A percentile compares a stretch with the other conserved stretches of the same genome.
Evolutionary conservation across 495 filamentous ascomycete genomes (phyloP).

Genomic region (Cercophora samala): DNA sequence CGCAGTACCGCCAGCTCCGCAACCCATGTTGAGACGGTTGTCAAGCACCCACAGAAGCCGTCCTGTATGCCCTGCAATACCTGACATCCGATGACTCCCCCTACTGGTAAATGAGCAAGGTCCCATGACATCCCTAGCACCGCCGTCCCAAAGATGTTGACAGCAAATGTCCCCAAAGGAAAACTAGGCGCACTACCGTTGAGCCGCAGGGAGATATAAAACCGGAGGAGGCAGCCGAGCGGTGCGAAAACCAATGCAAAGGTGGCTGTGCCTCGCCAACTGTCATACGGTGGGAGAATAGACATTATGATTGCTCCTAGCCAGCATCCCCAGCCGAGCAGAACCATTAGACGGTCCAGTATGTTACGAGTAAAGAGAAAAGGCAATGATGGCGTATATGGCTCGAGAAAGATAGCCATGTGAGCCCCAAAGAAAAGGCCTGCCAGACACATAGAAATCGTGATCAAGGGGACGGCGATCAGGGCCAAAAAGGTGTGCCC

Average conservation of each 20-base stretch:
- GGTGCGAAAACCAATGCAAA: conserved; percentile 87
- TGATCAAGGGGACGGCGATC: conserved; percentile 64
- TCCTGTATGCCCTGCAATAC: conserved; percentile 81
- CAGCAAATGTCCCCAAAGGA: conserved; percentile 83
- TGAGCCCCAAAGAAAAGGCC: conserved; percentile 74
- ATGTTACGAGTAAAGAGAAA: conserved; percentile 52
- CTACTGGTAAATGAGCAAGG: conserved; percentile 59
- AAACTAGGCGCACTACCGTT: conserved; percentile 68
- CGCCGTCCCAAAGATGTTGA: conserved; percentile 73
- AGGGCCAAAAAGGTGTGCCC: conserved; percentile 83
- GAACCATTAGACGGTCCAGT: conserved; percentile 59
- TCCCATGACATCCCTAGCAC: conserved; percentile 66
- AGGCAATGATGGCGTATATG: conserved; percentile 55
- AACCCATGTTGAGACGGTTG: conserved; percentile 93
- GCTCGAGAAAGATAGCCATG: conserved; percentile 62
- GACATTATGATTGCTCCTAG: conserved; percentile 72
- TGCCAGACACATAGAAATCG: conserved; percentile 63
- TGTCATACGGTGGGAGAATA: conserved; percentile 64
- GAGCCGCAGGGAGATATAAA: conserved; percentile 63
- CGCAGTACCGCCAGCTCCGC: conserved; percentile 68
- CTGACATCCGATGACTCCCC: conserved; percentile 64
- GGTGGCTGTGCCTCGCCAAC: conserved; percentile 71
- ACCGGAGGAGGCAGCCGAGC: conserved; percentile 70
- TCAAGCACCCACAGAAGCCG: conserved; percentile 87
- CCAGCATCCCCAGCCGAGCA: conserved; percentile 72